A percentile compares a stretch with the other conserved stretches of the same genome.
Conservation (phyloP, 2,329 filamentous ascomycete genomes). For the Ceratocystis eucalypticola region DNA sequence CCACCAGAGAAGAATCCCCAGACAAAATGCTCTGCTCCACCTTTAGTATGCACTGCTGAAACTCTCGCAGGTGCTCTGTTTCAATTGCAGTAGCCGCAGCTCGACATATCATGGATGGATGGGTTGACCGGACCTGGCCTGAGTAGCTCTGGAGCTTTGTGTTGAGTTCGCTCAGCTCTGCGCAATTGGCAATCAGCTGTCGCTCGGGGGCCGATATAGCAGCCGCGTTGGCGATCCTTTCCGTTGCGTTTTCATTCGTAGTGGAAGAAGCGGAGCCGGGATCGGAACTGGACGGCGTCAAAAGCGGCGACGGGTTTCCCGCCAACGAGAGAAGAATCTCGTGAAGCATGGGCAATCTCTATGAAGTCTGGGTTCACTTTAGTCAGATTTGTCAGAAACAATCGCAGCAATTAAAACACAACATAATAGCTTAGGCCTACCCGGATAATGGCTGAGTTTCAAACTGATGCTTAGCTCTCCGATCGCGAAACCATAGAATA, state of each 20-base stretch:
- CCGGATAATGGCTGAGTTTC: conserved; percentile 11
- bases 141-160: conserved; percentile 55
- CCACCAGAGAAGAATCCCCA: conserved; percentile 66
- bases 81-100: conserved; percentile 70
- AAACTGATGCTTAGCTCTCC: conserved; percentile 12
- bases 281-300: conserved; percentile 30
- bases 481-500: conserved; percentile 18
- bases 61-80: conserved; percentile 60
- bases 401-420: not conserved
- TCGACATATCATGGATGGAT: conserved; percentile 54
- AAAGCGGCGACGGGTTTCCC: conserved; percentile 80
- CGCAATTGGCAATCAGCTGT: conserved; percentile 64
- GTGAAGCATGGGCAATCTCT: conserved; percentile 66
- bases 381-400: not conserved
- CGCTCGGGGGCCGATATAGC: conserved; percentile 64
- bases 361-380: not conserved
- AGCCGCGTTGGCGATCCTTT: conserved; percentile 28
- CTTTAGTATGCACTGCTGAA: conserved; percentile 71
- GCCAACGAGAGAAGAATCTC: conserved; percentile 95
- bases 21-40: conserved; percentile 68
- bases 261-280: conserved; percentile 23
- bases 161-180: conserved; percentile 66
- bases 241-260: conserved; percentile 30
- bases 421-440: conserved; percentile 4
- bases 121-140: conserved; percentile 33